Evolutionary conservation across 176 grass and related monocot species (phyloP).

Genomic region (Juncus effusus): DNA sequence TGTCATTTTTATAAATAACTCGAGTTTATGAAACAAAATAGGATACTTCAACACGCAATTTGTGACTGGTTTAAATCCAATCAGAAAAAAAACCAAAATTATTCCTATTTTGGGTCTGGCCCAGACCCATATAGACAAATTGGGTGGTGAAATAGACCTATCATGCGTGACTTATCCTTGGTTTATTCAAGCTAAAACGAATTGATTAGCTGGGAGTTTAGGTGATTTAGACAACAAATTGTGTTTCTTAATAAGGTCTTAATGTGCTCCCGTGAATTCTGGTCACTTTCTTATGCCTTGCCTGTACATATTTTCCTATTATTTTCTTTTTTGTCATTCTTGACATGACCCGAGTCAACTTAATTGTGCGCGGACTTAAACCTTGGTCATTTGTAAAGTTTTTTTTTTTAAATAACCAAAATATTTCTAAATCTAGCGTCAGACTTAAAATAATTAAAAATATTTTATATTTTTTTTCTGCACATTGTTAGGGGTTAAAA

Average conservation of each 20-base stretch:
- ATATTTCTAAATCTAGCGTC: no score
- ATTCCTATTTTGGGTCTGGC: background rate
- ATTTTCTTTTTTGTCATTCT: background rate
- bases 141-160: slow-evolving; percentile 5
- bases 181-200: background rate
- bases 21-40: no score
- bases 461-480: background rate
- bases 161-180: slow-evolving; percentile 11
- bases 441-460: background rate
- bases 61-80: no score
- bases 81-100: background rate
- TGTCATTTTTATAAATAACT: no score
- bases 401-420: background rate
- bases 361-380: background rate
- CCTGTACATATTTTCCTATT: background rate
- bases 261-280: slow-evolving; percentile 4
- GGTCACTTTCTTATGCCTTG: background rate
- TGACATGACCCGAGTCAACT: background rate
- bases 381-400: background rate
- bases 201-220: slow-evolving; percentile 8
- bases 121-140: background rate
- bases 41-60: background rate
- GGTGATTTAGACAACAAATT: background rate
- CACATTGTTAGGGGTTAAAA: no score
- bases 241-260: background rate